Evolutionary conservation across 306 rosid species (phyloP).

Genomic region (Vachellia pachyceras): DNA sequence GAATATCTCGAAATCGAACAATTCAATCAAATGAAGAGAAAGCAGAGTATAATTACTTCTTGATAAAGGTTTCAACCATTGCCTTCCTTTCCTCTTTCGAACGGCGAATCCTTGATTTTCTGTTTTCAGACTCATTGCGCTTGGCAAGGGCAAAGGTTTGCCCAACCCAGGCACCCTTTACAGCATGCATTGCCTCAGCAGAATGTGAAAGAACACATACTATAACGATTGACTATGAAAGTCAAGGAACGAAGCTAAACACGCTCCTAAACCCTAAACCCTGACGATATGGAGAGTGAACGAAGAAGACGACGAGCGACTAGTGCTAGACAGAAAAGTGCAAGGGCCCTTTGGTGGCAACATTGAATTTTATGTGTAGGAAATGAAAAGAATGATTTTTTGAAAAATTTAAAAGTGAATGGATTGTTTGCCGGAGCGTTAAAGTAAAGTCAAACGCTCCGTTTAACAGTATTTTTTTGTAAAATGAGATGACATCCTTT

Average conservation of each 20-base stretch:
- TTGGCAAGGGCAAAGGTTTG: constrained; percentile 89
- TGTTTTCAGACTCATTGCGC: constrained; percentile 77
- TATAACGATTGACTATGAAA: neutral
- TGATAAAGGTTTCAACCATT: constrained; percentile 85
- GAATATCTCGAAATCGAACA: constrained; percentile 29
- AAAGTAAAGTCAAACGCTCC: no score
- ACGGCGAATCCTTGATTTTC: constrained; percentile 80
- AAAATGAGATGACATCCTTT: no score
- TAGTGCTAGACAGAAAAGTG: no score
- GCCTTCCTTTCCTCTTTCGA: constrained; percentile 92
- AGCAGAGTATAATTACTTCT: constrained; percentile 54
- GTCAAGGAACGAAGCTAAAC: neutral
- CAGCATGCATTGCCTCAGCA: constrained; percentile 61
- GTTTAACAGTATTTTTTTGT: no score
- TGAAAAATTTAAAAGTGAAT: neutral
- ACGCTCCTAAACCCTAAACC: constrained; percentile 9
- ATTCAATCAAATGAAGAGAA: neutral
- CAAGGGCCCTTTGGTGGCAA: no score
- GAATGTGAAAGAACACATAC: constrained; percentile 42
- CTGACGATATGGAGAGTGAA: neutral
- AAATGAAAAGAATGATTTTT: neutral
- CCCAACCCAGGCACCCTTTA: constrained; percentile 82
- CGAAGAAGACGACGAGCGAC: neutral
- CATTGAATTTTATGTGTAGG: no score
- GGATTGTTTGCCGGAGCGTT: no score